A percentile compares a stretch with the other conserved stretches of the same genome.
phyloP scores from a whole-genome alignment of 2,329 filamentous ascomycete species.

The Phoma sp. region DNA sequence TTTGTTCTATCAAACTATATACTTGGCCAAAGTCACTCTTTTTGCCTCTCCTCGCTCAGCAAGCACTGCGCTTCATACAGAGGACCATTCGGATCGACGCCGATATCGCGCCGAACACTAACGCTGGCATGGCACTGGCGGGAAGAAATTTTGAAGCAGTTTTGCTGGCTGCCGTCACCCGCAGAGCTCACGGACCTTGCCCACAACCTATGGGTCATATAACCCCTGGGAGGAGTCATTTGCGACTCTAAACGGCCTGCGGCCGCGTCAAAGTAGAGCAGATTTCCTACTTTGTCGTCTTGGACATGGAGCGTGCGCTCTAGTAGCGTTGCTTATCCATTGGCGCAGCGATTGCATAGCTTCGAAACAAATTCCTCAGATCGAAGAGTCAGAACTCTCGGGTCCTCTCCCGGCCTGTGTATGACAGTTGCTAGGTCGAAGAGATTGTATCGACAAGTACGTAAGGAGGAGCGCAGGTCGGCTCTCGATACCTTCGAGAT shows the following conservation, averaged over 20 bases:
- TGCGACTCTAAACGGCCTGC: constrained; percentile 15
- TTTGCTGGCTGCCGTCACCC: constrained; percentile 15
- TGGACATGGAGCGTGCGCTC: constrained; percentile 9
- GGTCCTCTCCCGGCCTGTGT: background rate
- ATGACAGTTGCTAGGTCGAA: background rate
- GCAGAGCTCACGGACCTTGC: constrained; percentile 15
- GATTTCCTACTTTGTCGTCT: constrained; percentile 12
- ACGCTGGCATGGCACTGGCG: constrained; percentile 27
- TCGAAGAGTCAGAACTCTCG: constrained; percentile 16
- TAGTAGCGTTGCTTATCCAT: constrained; percentile 15
- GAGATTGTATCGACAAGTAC: background rate
- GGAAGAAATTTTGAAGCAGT: constrained; percentile 33
- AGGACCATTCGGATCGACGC: constrained; percentile 14
- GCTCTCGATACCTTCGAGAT: background rate
- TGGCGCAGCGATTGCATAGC: constrained; percentile 11
- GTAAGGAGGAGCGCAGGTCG: no score
- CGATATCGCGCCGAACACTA: constrained; percentile 29
- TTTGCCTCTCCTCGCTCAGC: background rate
- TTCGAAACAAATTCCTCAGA: constrained; percentile 14
- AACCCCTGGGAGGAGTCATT: constrained; percentile 13
- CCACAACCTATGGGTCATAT: constrained; percentile 5
- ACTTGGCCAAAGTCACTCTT: background rate
- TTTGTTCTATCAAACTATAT: background rate
- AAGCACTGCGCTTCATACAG: constrained; percentile 6
- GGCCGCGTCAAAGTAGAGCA: constrained; percentile 12